Evolutionary conservation across 768 basidiomycete species (phyloP).

Genomic region (Collybia sp.): DNA sequence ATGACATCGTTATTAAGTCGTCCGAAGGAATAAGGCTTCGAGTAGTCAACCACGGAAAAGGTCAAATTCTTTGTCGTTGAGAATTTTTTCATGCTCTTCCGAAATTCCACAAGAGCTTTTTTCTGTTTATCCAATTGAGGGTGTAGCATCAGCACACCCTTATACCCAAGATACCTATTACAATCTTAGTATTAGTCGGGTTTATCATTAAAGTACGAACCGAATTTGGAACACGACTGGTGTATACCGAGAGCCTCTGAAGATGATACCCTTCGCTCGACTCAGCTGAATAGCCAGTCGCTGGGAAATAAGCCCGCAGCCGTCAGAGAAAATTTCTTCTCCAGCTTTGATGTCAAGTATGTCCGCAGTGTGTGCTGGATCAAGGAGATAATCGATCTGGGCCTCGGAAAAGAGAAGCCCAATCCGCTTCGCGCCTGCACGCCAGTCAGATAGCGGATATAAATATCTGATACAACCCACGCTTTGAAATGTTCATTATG

Average conservation of each 20-base stretch:
- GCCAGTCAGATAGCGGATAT: neutral
- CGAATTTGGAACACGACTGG: conserved; percentile 62
- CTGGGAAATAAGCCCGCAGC: conserved; percentile 60
- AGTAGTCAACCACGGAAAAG: conserved; percentile 64
- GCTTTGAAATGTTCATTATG: conserved; percentile 64
- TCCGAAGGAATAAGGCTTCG: conserved; percentile 59
- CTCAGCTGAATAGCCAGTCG: conserved; percentile 48
- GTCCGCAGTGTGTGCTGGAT: conserved; percentile 44
- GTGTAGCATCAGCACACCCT: conserved; percentile 67
- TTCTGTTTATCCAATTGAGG: conserved; percentile 48
- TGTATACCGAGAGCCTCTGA: conserved; percentile 51
- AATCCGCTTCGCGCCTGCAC: conserved; percentile 61
- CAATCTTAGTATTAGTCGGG: neutral
- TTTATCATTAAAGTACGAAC: conserved; percentile 22
- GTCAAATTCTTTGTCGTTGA: conserved; percentile 48
- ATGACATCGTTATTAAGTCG: conserved; percentile 70
- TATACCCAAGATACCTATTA: conserved; percentile 64
- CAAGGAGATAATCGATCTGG: conserved; percentile 50
- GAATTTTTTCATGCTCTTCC: conserved; percentile 72
- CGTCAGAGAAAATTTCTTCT: conserved; percentile 63
- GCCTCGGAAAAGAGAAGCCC: conserved; percentile 64
- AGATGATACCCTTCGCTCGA: conserved; percentile 49
- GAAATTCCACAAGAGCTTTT: conserved; percentile 47
- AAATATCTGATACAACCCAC: conserved; percentile 24
- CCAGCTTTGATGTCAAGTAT: conserved; percentile 54